Base-by-base conservation (phyloP, 306 rosid genomes). In the Boehmeria nivea region DNA sequence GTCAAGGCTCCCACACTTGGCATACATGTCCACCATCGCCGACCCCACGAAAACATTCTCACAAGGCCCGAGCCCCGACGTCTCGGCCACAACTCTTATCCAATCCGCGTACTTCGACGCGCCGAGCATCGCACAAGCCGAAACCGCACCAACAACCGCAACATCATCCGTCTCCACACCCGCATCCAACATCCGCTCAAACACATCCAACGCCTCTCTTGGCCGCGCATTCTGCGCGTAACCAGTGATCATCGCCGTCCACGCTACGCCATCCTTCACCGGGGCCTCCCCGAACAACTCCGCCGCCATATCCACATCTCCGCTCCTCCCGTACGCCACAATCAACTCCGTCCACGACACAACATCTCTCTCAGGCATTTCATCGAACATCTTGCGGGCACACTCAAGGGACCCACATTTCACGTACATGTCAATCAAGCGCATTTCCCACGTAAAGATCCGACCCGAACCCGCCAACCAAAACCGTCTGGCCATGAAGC, bases 161-260 rank as follows among this genome's bases (percentile, higher is more conserved):
- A 83, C 76, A 42, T 79, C 86, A 73, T 89, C 95, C 1, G 63
- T 72, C 59, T 72, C 77, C 2, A 81, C 43, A 33, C 82, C 80
- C 2, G 21, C 66, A 23, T 67, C 60, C 16, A 34, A 68, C 84
- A 86, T 73, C 57, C 14, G 65, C 45, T 46, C 60, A 21, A 86
- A 89, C 72, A 69, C 49, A 33, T 79, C 75, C 69, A 89, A 55
- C 0, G 94, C 97, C 38, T 75, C 81, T 51, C 60, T 63, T 0
- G 95, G 94, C 72, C 54, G 78, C 37, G 78, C 87, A 68, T 89
- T 86, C 52, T 89, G 90, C 2, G 94, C 82, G 65, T 77, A 89
- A 9, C 95, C 95, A 1, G 72, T 81, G 36, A 89, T 76, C 88
- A 89, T 79, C 0, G 94, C 76, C 13, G 94, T 89, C 97, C 97